These are phyloP conservation scores for Apiospora arundinis DNA, from an alignment of 2,329 filamentous ascomycete species.

Conservation along the genomic window DNA sequence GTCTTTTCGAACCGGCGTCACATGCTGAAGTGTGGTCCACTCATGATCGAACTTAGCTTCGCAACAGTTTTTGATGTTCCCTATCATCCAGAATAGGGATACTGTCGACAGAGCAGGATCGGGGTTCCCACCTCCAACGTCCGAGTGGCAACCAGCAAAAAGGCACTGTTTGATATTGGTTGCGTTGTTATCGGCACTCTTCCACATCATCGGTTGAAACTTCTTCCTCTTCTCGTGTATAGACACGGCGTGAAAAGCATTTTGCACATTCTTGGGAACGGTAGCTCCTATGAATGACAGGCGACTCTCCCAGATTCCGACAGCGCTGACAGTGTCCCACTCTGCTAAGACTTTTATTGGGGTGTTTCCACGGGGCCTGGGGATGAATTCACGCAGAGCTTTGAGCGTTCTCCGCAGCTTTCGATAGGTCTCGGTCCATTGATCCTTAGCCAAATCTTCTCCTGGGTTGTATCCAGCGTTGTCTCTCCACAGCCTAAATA, in stretches of 20 bases:
- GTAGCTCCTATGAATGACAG: background rate
- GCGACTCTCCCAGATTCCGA: background rate
- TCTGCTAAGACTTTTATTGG: background rate
- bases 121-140: background rate
- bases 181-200: background rate
- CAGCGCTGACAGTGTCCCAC: background rate
- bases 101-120: background rate
- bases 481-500: background rate
- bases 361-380: too few relatives aligned
- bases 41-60: background rate
- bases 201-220: background rate
- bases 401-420: background rate
- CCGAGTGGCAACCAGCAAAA: background rate
- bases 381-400: background rate
- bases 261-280: background rate
- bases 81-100: background rate
- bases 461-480: background rate
- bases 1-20: background rate
- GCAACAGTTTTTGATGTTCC: background rate
- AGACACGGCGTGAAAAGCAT: background rate
- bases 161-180: background rate
- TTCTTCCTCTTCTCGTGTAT: background rate
- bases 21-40: background rate
- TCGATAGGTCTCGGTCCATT: background rate
- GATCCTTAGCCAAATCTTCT: fast-evolving